Evolutionary conservation across 1,139 yeast species (phyloP).

Genomic region (Suhomyces guaymorum): DNA sequence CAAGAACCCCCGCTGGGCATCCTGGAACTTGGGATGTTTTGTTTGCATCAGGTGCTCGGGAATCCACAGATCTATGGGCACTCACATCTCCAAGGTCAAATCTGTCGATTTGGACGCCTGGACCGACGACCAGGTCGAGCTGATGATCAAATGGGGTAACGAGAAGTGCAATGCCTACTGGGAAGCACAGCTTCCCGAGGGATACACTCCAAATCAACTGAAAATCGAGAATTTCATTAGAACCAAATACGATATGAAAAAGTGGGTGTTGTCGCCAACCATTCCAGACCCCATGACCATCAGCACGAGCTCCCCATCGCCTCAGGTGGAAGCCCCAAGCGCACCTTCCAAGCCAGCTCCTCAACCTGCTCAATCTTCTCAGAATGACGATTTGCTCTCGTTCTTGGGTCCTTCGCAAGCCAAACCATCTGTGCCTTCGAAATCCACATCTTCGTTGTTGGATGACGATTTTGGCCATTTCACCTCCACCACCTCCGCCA

Average conservation of each 20-base stretch:
- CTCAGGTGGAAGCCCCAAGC: constrained; percentile 4
- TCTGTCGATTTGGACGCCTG: constrained; percentile 94
- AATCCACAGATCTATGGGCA: constrained; percentile 91
- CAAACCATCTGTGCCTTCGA: constrained; percentile 1
- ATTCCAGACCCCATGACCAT: constrained; percentile 62
- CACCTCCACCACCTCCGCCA: constrained; percentile 26
- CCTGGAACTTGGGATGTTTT: constrained; percentile 93
- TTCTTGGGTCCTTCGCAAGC: constrained; percentile 2
- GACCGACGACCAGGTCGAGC: constrained; percentile 89
- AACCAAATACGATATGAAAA: constrained; percentile 86
- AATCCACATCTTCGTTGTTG: constrained; percentile 11
- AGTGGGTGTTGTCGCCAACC: constrained; percentile 64
- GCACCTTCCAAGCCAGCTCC: constrained; percentile 4
- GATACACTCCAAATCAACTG: constrained; percentile 78
- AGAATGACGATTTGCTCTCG: constrained; percentile 8
- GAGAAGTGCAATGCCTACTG: constrained; percentile 72
- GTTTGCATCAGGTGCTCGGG: constrained; percentile 93
- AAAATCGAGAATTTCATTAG: constrained; percentile 87
- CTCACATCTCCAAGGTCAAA: constrained; percentile 84
- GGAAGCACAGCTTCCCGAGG: constrained; percentile 75
- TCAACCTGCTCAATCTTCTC: not conserved
- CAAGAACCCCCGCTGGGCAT: constrained; percentile 95
- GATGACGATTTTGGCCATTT: constrained; percentile 49
- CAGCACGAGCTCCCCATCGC: constrained; percentile 6
- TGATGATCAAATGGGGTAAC: constrained; percentile 88